phyloP scores from a whole-genome alignment of 257 asterid species.

The Salvia hispanica region DNA sequence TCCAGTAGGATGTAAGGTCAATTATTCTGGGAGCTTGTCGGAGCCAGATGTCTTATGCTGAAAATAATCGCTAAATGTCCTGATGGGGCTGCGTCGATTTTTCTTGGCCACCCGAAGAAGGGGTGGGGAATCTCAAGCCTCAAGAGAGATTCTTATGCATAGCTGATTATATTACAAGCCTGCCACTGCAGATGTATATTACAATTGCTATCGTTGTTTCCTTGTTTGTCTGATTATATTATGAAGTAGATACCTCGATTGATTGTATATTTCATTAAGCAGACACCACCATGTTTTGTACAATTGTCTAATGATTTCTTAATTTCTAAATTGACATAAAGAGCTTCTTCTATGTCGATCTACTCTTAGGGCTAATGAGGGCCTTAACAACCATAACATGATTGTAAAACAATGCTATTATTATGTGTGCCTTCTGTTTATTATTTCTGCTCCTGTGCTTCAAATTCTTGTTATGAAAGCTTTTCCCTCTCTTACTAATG shows the following conservation, averaged over 20 bases:
- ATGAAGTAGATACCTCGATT: neutral
- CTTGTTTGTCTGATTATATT: no score
- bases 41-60: slow-evolving; percentile 73
- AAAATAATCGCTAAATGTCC: neutral
- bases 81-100: no score
- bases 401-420: slow-evolving; percentile 5
- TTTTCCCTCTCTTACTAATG: no score
- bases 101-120: no score
- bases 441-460: neutral
- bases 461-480: neutral
- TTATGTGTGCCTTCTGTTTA: neutral
- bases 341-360: slow-evolving; percentile 12
- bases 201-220: slow-evolving; percentile 11
- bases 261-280: slow-evolving; percentile 27
- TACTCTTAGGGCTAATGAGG: neutral
- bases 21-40: slow-evolving; percentile 68
- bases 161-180: neutral
- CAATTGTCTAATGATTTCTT: slow-evolving; percentile 8
- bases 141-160: no score
- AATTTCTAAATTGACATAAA: slow-evolving; percentile 6
- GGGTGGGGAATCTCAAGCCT: no score
- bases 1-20: slow-evolving; percentile 70
- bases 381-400: slow-evolving; percentile 4
- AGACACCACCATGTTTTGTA: slow-evolving; percentile 12
- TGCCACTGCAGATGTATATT: slow-evolving; percentile 27